Evolutionary conservation across 2,329 filamentous ascomycete genomes (phyloP), one percentile per base, ranked within the genome.

Genomic region (Ceratocystiopsis brevicomis): DNA sequence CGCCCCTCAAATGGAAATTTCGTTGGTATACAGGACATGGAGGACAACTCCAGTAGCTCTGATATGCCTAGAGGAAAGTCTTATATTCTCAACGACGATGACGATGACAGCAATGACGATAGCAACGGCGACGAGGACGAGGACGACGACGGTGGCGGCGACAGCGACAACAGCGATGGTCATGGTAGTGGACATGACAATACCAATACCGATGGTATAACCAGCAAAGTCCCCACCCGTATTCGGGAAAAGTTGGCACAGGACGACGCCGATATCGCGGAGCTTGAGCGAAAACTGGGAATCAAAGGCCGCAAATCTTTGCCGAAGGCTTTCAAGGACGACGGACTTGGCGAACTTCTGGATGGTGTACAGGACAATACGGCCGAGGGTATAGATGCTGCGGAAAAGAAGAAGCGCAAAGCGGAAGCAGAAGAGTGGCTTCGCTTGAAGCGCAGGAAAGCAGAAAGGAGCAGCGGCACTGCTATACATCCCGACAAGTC

Each of bases 181-280:
- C 45, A 57, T 40, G 50, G 52, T 39, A 48, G 21, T 1, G 40
- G 25, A 11, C 8, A 30, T 30, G 25, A 9, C 25, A 30, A 10
- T 9, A 30, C 25, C 10, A 6, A 2, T 6, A 19, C 11, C 9
- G 17, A 18, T 10, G 10, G 21, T 17, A 6, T 49, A 39, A n/a
- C 45, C 15, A 34, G 47, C 11, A 48, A 50, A 12, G 16, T 54
- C 1, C 58, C 62, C 6, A 61, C 56, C 40, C 50, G 50, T 17
- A 56, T 76, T n/a, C 73, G 69, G 54, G 70, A 78, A 4, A 75
- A 72, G 51, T 63, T 95, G 5, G 77, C 73, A 1, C 68, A 83
- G 48, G 88, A 98, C 46, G 86, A 96, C 54, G 82, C 77, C 2
- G 85, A 94, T 52, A 96, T 98, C 51, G 78, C 80, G 17, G 77